These are phyloP conservation scores for Trametes cingulata DNA, from an alignment of 768 basidiomycete species.

Conservation along the genomic window DNA sequence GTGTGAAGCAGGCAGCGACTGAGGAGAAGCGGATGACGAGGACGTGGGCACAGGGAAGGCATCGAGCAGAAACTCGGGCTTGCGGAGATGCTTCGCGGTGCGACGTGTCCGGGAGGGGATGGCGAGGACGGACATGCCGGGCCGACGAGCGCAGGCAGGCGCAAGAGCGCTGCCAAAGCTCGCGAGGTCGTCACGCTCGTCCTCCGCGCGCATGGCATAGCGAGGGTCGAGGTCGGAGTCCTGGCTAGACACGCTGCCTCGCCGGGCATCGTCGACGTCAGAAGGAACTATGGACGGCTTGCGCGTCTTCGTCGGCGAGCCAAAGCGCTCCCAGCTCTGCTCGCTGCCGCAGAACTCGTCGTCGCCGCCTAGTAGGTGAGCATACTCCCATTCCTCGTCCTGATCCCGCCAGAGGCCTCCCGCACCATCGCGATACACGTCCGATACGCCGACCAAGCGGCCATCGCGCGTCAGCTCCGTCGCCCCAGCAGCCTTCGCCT, in stretches of 20 bases:
- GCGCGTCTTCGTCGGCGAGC: conserved; percentile 39
- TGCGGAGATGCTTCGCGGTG: conserved; percentile 39
- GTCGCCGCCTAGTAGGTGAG: conserved; percentile 52
- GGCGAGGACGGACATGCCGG: conserved; percentile 38
- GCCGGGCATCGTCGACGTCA: conserved; percentile 35
- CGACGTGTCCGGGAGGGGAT: conserved; percentile 38
- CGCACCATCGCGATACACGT: conserved; percentile 58
- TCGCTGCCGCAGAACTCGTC: conserved; percentile 29
- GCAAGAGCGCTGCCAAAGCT: conserved; percentile 32
- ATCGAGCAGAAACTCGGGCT: conserved; percentile 39
- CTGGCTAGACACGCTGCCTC: conserved; percentile 49
- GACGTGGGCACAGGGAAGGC: conserved; percentile 30
- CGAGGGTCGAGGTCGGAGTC: conserved; percentile 56
- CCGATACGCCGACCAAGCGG: conserved; percentile 42
- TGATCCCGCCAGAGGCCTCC: conserved; percentile 72
- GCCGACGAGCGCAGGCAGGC: conserved; percentile 33
- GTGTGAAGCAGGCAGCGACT: conserved; percentile 6
- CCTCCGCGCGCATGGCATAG: conserved; percentile 45
- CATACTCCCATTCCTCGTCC: conserved; percentile 71
- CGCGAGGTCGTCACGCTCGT: conserved; percentile 38
- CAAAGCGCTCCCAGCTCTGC: conserved; percentile 43
- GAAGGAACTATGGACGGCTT: conserved; percentile 14
- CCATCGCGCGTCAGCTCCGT: conserved; percentile 24
- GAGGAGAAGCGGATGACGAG: conserved; percentile 20
- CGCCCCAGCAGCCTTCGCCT: conserved; percentile 46